Conservation (phyloP, 768 basidiomycete genomes). For the Pisolithus microcarpus region DNA sequence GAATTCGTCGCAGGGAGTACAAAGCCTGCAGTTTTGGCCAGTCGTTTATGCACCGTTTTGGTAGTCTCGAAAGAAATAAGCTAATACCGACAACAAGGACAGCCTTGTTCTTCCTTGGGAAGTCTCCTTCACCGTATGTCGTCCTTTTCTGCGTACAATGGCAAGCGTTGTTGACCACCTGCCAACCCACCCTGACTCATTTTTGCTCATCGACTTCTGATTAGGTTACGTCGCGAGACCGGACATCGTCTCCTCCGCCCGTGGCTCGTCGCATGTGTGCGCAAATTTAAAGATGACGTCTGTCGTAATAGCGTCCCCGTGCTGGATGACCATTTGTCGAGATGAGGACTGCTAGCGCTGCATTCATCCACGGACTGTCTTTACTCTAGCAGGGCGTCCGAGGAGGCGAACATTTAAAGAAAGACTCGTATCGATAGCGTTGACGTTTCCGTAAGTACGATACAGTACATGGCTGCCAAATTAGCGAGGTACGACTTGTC, state of each 20-base stretch:
- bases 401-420: no score
- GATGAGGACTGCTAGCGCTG: no score
- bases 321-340: no score
- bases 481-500: no score
- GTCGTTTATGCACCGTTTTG: slow-evolving; percentile 29
- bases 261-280: background rate
- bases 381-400: no score
- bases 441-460: no score
- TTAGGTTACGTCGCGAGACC: background rate
- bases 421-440: no score
- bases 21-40: slow-evolving; percentile 28
- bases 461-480: no score
- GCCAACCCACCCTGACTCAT: background rate
- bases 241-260: background rate
- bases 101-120: slow-evolving; percentile 1
- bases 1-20: slow-evolving; percentile 19
- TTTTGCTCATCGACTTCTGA: background rate
- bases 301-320: background rate
- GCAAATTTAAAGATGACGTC: background rate
- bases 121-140: background rate
- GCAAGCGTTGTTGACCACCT: background rate
- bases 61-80: slow-evolving; percentile 9
- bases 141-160: background rate
- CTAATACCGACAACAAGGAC: background rate
- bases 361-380: no score